Conservation (phyloP, 805 yeast genomes). For the Candida michaelii region DNA sequence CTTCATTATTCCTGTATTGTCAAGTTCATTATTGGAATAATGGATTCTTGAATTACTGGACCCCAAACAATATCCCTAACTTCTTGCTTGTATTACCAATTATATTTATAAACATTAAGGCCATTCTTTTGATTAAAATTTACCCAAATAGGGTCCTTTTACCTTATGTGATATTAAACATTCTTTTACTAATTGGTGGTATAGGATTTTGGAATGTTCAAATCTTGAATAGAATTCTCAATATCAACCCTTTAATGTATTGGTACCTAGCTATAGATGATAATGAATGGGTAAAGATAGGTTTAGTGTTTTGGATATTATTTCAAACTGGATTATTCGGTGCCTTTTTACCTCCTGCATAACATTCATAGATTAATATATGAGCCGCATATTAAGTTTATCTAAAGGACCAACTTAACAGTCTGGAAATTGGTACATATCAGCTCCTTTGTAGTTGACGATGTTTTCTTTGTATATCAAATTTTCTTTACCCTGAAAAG, state of each 20-base stretch:
- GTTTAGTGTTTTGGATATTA: slow-evolving; percentile 59
- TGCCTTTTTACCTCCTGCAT: slow-evolving; percentile 94
- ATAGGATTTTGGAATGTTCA: slow-evolving; percentile 77
- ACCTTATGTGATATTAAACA: slow-evolving; percentile 45
- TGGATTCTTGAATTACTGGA: slow-evolving; percentile 85
- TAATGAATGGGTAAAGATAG: slow-evolving; percentile 1
- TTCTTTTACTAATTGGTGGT: slow-evolving; percentile 49
- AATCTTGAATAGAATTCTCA: slow-evolving; percentile 74
- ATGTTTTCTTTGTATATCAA: too few relatives aligned
- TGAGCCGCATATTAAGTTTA: too few relatives aligned
- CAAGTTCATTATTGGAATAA: slow-evolving; percentile 82
- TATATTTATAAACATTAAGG: slow-evolving; percentile 41
- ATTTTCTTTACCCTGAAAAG: too few relatives aligned
- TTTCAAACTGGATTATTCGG: slow-evolving; percentile 73
- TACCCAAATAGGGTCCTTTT: slow-evolving; percentile 32
- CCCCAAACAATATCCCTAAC: slow-evolving; percentile 75
- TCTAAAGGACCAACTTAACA: too few relatives aligned
- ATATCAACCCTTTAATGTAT: slow-evolving; percentile 72
- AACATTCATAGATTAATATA: not conserved
- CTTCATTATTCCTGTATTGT: slow-evolving; percentile 66
- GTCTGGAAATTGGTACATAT: too few relatives aligned
- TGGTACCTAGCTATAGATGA: slow-evolving; percentile 60
- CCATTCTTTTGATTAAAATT: not conserved
- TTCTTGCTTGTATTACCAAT: slow-evolving; percentile 76
- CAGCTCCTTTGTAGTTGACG: too few relatives aligned